Percentiles rank a stretch among this genome's conserved stretches.
Conservation (phyloP, 2,329 filamentous ascomycete species). For the Aspergillus quadrilineatus region DNA sequence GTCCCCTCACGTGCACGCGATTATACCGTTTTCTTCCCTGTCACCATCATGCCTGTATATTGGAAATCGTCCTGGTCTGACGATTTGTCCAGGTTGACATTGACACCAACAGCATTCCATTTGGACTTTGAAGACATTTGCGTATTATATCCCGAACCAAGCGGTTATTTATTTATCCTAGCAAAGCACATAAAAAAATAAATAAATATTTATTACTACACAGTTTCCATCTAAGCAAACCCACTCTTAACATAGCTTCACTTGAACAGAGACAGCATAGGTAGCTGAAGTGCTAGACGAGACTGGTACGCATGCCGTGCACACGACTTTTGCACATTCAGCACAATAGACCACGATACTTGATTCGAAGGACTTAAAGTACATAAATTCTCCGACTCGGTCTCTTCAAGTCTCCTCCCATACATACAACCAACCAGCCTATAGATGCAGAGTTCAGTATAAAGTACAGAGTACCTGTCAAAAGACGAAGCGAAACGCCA, state of each 20-base stretch:
- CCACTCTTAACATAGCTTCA: too few species aligned
- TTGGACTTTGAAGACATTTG: slow-evolving; percentile 28
- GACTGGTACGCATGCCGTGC: neutral
- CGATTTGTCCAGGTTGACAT: slow-evolving; percentile 22
- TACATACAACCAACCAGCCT: neutral
- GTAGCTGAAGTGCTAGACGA: too few species aligned
- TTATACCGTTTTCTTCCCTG: slow-evolving; percentile 11
- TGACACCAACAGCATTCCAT: slow-evolving; percentile 11
- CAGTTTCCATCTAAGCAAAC: too few species aligned
- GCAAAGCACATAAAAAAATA: slow-evolving; percentile 15
- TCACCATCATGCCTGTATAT: slow-evolving; percentile 23
- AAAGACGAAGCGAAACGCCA: neutral
- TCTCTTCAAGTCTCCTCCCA: neutral
- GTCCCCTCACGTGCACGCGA: slow-evolving; percentile 7
- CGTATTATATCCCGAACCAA: slow-evolving; percentile 27
- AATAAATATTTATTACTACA: neutral
- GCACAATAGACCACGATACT: neutral
- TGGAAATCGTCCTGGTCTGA: slow-evolving; percentile 26
- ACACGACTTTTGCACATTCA: neutral
- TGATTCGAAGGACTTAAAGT: neutral
- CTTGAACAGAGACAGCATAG: too few species aligned
- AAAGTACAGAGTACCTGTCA: neutral
- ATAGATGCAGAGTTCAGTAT: neutral
- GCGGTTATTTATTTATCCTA: slow-evolving; percentile 18
- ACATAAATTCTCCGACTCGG: neutral